Evolutionary conservation across 129 eudicot species (phyloP), one percentile per base, ranked within the genome.

Genomic region (Flaveria linearis): DNA sequence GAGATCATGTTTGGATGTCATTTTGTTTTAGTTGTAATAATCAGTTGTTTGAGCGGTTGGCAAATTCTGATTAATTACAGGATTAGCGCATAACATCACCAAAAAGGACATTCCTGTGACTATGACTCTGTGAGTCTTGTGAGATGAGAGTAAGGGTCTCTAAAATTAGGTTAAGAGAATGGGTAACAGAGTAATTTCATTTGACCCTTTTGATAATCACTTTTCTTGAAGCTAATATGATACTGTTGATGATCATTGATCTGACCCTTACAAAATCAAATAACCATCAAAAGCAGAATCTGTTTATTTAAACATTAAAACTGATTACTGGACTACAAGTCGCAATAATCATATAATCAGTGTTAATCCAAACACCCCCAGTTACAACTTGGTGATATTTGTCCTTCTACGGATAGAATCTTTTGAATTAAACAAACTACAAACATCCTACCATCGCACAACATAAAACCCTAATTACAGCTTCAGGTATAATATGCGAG

Each of bases 391-490:
- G 41, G n/a, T 60, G 67, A 60, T 23, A 11, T 23, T 9, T 11
- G 2, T 25, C 67, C 25, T 60, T 25, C 67, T 25, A 2, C 41
- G 8, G 41, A 36, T 36, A 56, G 10, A 9, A 45, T 45, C 14
- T 45, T 45, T 22, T 56, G 5, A 56, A 20, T 1, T 18, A 47
- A 28, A 49, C 43, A 78, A 78, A 17, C 7, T 3, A 45, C 41
- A 36, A 36, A 5, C 39, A 69, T 25, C 74, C 26, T 17, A 55
- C 11, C 26, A 41, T 2, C 20, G 15, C 55, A 15, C 53, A 76
- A 33, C 73, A 68, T 22, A 28, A 73, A 80, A 46, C 64, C 76
- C 80, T 72, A 72, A 72, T 72, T 68, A 26, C 33, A 79, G n/a
- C 46, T 71, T 53, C 30, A 8, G 11, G 42, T 47, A 18, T 0